Evolutionary conservation across 371 early-diverging fungal species (phyloP), one percentile per base, ranked within the genome.

Genomic region (Rhizopus arrhizus): DNA sequence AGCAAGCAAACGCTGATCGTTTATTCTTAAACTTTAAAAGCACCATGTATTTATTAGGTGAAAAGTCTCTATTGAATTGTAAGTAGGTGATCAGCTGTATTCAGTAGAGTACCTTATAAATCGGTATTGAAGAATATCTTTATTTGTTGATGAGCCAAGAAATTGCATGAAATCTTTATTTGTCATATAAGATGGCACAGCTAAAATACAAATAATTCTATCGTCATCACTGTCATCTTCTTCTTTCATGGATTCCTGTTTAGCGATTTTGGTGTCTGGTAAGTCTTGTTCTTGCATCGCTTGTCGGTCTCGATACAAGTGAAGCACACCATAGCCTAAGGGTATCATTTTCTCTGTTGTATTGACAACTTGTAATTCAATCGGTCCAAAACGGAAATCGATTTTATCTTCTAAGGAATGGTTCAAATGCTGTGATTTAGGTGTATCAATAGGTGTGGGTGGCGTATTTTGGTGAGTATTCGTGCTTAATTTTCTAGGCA

Each of bases 111-210:
- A 85, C 83, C 89, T 75, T 22, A 94, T 75, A 51, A 91, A 84
- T 34, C 92, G 84, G 58, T 89, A 78, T 52, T 91, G 88, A 2
- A 82, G 68, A 10, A 90, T 82, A 15, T 72, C 68, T 3, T 78
- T 62, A 12, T 77, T 80, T 6, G 75, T 73, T 22, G 22, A 22
- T 22, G 87, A 75, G 1, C 91, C 94, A 3, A 93, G 80, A 75
- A 93, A 94, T 4, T 81, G 75, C 28, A 95, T 70, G 65, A 95
- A 89, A 67, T 95, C 97, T 12, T 89, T 84, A 1, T 94, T 78
- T 5, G 91, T 84, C 87, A 95, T 85, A 73, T 92, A 93, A 0
- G 88, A 78, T 0, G 97, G 97, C 1, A 96, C 92, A 13, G 91
- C 94, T 12, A 96, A 75, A 0, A 95, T 84, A 57, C 86, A 86